Evolutionary conservation across 192 early-diverging fungal species (phyloP).

Genomic region (Backusella mclennaniae): DNA sequence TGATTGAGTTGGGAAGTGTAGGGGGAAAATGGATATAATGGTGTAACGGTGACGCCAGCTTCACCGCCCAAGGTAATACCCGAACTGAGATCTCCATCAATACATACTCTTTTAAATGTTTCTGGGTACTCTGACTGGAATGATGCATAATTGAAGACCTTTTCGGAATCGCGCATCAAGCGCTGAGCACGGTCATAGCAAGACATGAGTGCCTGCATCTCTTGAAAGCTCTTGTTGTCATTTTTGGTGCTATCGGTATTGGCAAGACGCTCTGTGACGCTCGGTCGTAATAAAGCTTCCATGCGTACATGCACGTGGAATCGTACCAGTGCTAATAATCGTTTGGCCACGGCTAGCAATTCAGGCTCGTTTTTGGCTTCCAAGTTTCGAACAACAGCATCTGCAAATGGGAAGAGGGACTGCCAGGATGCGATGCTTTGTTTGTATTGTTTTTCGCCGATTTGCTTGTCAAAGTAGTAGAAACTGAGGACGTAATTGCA

Average conservation of each 20-base stretch:
- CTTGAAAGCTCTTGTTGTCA: neutral
- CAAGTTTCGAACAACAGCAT: constrained; percentile 13
- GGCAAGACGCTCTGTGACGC: neutral
- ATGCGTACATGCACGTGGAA: constrained; percentile 15
- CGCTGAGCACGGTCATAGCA: constrained; percentile 15
- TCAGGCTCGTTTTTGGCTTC: neutral
- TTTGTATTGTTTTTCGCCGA: neutral
- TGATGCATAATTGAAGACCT: constrained; percentile 2
- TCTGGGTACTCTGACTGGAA: neutral
- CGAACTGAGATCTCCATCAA: neutral
- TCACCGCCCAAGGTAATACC: constrained; percentile 28
- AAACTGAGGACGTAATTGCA: constrained; percentile 20
- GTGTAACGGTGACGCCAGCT: constrained; percentile 10
- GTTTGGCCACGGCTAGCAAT: constrained; percentile 6
- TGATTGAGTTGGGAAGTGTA: constrained; percentile 20
- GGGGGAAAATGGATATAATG: constrained; percentile 23
- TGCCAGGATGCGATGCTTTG: constrained; percentile 9
- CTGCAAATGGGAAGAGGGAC: constrained; percentile 18
- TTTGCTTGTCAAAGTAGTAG: constrained; percentile 15
- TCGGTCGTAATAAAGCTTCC: neutral
- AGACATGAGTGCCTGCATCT: neutral
- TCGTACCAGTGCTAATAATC: constrained; percentile 14
- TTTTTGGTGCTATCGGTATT: neutral
- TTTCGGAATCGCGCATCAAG: constrained; percentile 19
- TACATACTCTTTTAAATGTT: constrained; percentile 17